Evolutionary conservation across 2,329 filamentous ascomycete genomes (phyloP).

Genomic region (Emmonsia crescens): DNA sequence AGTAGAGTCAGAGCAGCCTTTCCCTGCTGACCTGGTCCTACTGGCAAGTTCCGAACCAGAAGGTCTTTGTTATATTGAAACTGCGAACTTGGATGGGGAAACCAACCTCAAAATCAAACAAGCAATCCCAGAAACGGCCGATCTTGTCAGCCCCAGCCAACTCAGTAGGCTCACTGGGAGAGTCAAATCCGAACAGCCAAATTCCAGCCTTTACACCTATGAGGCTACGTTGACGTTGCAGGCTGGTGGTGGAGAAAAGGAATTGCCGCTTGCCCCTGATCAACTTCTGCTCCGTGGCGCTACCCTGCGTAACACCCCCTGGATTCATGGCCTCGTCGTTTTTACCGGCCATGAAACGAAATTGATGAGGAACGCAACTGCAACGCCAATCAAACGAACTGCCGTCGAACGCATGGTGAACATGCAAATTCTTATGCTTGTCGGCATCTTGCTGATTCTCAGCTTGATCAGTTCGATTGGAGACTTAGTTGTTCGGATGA

Average conservation of each 20-base stretch:
- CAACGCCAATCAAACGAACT: constrained; percentile 93
- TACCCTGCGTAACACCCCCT: constrained; percentile 88
- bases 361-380: constrained; percentile 95
- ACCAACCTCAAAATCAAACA: constrained; percentile 99
- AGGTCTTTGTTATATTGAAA: constrained; percentile 96
- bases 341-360: constrained; percentile 98
- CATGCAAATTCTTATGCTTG: constrained; percentile 79
- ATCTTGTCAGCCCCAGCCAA: constrained; percentile 76
- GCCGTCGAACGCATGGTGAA: constrained; percentile 93
- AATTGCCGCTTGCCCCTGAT: constrained; percentile 78
- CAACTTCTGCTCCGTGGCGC: constrained; percentile 81
- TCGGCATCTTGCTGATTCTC: constrained; percentile 69
- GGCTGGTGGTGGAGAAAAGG: constrained; percentile 82
- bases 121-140: constrained; percentile 80
- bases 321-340: constrained; percentile 91
- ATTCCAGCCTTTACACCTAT: constrained; percentile 96
- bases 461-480: constrained; percentile 87
- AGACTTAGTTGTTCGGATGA: constrained; percentile 68
- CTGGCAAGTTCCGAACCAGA: constrained; percentile 94
- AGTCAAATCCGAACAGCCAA: constrained; percentile 89
- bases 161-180: constrained; percentile 76
- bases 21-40: constrained; percentile 86
- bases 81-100: constrained; percentile 92
- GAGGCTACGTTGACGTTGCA: constrained; percentile 92
- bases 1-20: constrained; percentile 88